phyloP scores from a whole-genome alignment of 73 alveolate species.

The Symbiodinium pilosum region DNA sequence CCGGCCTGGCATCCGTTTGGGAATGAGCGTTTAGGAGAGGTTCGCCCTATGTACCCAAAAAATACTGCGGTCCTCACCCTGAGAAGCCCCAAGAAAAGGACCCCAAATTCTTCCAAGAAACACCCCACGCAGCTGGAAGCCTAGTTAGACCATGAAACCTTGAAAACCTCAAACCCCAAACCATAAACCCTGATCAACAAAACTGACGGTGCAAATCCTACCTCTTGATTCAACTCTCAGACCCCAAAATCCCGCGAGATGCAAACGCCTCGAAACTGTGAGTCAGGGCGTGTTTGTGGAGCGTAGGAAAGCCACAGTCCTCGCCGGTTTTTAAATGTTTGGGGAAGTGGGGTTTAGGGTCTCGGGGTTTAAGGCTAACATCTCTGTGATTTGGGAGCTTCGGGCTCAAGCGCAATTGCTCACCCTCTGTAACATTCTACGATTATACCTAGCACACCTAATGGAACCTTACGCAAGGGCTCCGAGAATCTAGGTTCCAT shows the following conservation, averaged over 20 bases:
- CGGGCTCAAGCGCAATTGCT: neutral
- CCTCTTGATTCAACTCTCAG: neutral
- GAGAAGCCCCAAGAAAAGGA: no score
- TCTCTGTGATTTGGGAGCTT: neutral
- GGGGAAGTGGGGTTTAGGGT: neutral
- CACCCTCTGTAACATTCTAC: no score
- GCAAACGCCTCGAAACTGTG: conserved; percentile 40
- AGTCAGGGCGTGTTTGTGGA: conserved; percentile 28
- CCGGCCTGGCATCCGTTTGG: conserved; percentile 17
- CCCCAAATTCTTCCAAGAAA: no score
- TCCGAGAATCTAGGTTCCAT: no score
- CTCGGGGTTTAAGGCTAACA: neutral
- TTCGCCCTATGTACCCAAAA: no score
- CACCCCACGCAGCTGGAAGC: no score
- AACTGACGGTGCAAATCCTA: neutral
- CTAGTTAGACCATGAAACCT: neutral
- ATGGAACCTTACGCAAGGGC: no score
- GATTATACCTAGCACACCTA: no score
- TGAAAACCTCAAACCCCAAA: neutral
- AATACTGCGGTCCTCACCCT: no score
- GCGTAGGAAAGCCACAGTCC: conserved; percentile 85
- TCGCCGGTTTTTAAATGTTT: neutral
- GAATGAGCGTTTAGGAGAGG: neutral
- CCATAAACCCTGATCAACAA: neutral
- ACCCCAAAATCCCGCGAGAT: neutral